Conservation (phyloP, 108 stramenopile genomes). For the Phaeodactylum tricornutum region DNA sequence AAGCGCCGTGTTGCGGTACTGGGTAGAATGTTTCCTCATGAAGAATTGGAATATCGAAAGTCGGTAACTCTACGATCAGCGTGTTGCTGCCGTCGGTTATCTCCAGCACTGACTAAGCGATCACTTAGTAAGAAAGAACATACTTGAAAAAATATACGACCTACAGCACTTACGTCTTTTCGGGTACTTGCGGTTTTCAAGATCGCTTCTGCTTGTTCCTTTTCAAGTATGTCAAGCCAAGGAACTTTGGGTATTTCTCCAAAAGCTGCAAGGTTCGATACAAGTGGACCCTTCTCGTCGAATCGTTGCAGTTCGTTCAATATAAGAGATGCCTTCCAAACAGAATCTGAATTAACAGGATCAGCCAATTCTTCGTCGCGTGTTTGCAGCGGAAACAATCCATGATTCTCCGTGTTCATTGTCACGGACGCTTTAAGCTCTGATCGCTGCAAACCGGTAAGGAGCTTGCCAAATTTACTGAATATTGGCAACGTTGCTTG, state of each 20-base stretch:
- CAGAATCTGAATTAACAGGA: constrained; percentile 11
- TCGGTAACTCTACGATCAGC: constrained; percentile 72
- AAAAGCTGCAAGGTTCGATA: constrained; percentile 11
- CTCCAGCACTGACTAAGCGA: too few species aligned
- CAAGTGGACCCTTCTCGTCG: constrained; percentile 5
- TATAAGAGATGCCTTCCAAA: constrained; percentile 38
- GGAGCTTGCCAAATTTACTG: constrained; percentile 26
- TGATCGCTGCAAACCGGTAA: constrained; percentile 20
- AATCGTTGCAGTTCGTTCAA: constrained; percentile 30
- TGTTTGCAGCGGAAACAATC: constrained; percentile 8
- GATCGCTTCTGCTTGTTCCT: constrained; percentile 28
- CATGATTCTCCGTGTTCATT: constrained; percentile 1
- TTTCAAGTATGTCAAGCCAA: constrained; percentile 66
- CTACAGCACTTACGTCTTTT: too few species aligned
- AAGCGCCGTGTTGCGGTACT: constrained; percentile 38
- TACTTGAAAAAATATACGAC: too few species aligned
- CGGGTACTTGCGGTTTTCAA: constrained; percentile 1
- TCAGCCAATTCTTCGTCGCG: constrained; percentile 1
- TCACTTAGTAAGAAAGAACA: too few species aligned
- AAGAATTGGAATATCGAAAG: constrained; percentile 61
- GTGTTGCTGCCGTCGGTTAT: too few species aligned
- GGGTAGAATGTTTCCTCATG: constrained; percentile 79
- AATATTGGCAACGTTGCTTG: constrained; percentile 28
- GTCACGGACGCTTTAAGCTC: not conserved
- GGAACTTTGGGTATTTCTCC: constrained; percentile 38